phyloP scores from a whole-genome alignment of 805 yeast species.

The Suhomyces canberraensis region DNA sequence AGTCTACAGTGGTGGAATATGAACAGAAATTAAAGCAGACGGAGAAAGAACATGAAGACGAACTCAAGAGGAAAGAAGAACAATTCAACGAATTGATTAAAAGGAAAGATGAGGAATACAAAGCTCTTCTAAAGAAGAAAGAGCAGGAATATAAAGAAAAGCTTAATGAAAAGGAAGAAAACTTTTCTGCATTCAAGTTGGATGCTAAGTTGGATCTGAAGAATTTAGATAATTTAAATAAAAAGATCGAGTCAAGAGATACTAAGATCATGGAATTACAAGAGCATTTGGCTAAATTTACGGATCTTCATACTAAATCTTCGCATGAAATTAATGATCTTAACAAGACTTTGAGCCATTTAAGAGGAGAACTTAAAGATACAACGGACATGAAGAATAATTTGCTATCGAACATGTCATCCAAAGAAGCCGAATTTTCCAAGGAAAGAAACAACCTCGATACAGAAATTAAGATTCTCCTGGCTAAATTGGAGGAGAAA shows the following conservation, averaged over 20 bases:
- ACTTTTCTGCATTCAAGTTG: conserved; percentile 5
- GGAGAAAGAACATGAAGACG: neutral
- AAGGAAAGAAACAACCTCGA: conserved; percentile 50
- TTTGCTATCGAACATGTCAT: conserved; percentile 62
- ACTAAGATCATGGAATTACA: conserved; percentile 14
- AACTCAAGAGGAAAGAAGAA: neutral
- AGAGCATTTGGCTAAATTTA: conserved; percentile 9
- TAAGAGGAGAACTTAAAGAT: conserved; percentile 21
- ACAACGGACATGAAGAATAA: conserved; percentile 52
- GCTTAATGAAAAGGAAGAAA: conserved; percentile 5
- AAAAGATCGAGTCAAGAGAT: conserved; percentile 12
- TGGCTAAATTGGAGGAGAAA: conserved; percentile 45
- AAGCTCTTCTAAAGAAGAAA: neutral
- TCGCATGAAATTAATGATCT: conserved; percentile 13
- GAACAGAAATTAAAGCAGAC: neutral
- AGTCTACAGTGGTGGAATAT: neutral
- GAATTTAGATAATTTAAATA: conserved; percentile 11
- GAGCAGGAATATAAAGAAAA: neutral
- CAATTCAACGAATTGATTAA: neutral
- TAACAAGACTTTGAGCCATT: conserved; percentile 10
- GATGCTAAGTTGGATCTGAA: conserved; percentile 6
- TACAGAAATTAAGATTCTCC: conserved; percentile 47
- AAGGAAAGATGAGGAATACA: neutral
- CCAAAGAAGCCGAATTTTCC: conserved; percentile 57
- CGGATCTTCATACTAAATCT: conserved; percentile 10